Evolutionary conservation across 257 asterid genomes (phyloP).

Genomic region (Nicotiana undulata): DNA sequence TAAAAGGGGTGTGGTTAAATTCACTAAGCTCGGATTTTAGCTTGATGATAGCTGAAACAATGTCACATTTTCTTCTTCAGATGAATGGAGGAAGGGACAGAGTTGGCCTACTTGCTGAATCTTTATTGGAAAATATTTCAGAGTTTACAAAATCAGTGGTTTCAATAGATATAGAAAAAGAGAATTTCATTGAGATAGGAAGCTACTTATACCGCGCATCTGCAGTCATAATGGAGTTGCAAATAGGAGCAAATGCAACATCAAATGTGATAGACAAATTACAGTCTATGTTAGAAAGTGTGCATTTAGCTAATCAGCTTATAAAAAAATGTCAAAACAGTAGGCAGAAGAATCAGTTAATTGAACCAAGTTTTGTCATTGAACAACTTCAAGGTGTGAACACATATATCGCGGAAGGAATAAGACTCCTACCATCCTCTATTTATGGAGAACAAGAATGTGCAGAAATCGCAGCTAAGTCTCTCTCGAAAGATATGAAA

Average conservation of each 20-base stretch:
- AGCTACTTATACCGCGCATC: conserved; percentile 64
- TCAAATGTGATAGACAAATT: conserved; percentile 35
- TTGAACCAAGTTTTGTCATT: conserved; percentile 22
- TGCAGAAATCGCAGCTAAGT: conserved; percentile 40
- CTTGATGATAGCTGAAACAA: neutral
- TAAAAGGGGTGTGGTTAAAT: neutral
- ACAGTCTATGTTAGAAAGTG: conserved; percentile 33
- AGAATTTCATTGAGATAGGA: conserved; percentile 43
- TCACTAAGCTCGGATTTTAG: neutral
- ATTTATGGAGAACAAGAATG: conserved; percentile 37
- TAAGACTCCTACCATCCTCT: conserved; percentile 36
- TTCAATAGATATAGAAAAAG: conserved; percentile 36
- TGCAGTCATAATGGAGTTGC: conserved; percentile 48
- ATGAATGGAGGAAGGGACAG: conserved; percentile 29
- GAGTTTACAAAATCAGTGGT: conserved; percentile 35
- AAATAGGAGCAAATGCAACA: conserved; percentile 29
- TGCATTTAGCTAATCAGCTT: conserved; percentile 36
- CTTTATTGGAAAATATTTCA: conserved; percentile 36
- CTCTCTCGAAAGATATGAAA: conserved; percentile 59
- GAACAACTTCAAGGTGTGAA: conserved; percentile 46
- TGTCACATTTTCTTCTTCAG: conserved; percentile 2
- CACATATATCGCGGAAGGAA: conserved; percentile 46
- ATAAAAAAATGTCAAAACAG: conserved; percentile 23
- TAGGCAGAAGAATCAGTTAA: conserved; percentile 9
- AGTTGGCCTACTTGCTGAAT: conserved; percentile 24